Evolutionary conservation across 306 rosid species (phyloP), one percentile per base, ranked within the genome.

Genomic region (Quillaja saponaria): DNA sequence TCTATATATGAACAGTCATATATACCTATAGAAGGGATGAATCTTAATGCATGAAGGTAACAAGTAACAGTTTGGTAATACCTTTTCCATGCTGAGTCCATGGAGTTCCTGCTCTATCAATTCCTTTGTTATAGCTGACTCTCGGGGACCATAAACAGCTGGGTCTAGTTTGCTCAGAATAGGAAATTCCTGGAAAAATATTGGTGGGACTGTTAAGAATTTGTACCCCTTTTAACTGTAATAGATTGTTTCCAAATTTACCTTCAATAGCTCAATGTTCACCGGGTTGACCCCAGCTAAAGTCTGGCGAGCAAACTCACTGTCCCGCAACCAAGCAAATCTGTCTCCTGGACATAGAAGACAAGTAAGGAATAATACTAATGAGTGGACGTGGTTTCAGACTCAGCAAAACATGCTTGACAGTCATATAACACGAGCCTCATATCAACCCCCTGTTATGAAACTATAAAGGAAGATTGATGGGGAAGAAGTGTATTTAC

Each of bases 211-310:
- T 2, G 4, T 25, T 2, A 25, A 25, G 31, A 25, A 1, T 25
- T 1, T 1, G 31, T 25, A 25, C 31, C n/a, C n/a, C n/a, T n/a
- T n/a, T n/a, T n/a, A 48, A 41, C 47, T 17, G 5, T 53, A 10
- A 62, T 15, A 61, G 42, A 66, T n/a, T 57, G 15, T n/a, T 59
- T 58, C 44, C 49, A 44, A 64, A 16, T 20, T 71, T 82, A 88
- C 96, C 96, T 75, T 86, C 77, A 92, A 71, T 54, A 85, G 64
- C 80, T 88, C 98, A 74, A 92, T 88, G 68, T 80, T 86, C 66
- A 92, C 94, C 17, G 96, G 98, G 78, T 92, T 92, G 63, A 88
- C 89, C 35, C 95, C 98, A 18, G 96, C 98, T 68, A 92, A 75
- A 63, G 88, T 8, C 67, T 92, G 98, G 45, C 96, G 81, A 4